Conservation (phyloP, 305 asterid genomes). For the Fraxinus velutina region DNA sequence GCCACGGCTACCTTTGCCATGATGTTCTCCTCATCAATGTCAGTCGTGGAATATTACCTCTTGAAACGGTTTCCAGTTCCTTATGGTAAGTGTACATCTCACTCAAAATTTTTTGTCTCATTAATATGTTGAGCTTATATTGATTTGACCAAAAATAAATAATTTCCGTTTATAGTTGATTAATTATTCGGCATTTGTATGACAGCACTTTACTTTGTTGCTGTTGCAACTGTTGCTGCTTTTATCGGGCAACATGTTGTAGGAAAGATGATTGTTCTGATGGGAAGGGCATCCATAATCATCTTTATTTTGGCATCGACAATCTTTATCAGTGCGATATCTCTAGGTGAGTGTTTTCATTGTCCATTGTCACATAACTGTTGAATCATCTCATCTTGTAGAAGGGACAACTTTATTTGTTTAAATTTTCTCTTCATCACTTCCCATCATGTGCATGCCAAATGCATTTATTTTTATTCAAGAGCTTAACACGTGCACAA, state of each 20-base stretch:
- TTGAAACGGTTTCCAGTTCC: slow-evolving; percentile 92
- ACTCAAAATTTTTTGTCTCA: not conserved
- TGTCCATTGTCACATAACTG: not conserved
- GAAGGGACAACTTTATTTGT: not conserved
- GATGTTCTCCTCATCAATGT: slow-evolving; percentile 99
- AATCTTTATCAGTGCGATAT: slow-evolving; percentile 83
- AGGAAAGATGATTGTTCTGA: slow-evolving; percentile 55
- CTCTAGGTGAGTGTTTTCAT: slow-evolving; percentile 53
- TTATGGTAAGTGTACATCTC: slow-evolving; percentile 49
- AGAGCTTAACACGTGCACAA: not conserved
- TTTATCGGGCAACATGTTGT: slow-evolving; percentile 76
- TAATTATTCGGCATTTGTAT: slow-evolving; percentile 1
- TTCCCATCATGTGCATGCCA: not conserved
- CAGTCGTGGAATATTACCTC: slow-evolving; percentile 90
- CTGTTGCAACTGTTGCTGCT: slow-evolving; percentile 77
- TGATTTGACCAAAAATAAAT: not conserved
- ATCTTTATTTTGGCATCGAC: slow-evolving; percentile 84
- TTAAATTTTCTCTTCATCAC: not conserved
- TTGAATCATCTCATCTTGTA: not conserved
- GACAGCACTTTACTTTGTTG: slow-evolving; percentile 68
- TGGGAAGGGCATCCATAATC: slow-evolving; percentile 88
- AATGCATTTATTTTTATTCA: not conserved
- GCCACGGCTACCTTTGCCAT: slow-evolving; percentile 95
- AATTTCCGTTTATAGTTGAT: not conserved
- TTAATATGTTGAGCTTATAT: not conserved